Conservation (phyloP, 2,329 filamentous ascomycete genomes). For the Thielaviopsis ethacetica region DNA sequence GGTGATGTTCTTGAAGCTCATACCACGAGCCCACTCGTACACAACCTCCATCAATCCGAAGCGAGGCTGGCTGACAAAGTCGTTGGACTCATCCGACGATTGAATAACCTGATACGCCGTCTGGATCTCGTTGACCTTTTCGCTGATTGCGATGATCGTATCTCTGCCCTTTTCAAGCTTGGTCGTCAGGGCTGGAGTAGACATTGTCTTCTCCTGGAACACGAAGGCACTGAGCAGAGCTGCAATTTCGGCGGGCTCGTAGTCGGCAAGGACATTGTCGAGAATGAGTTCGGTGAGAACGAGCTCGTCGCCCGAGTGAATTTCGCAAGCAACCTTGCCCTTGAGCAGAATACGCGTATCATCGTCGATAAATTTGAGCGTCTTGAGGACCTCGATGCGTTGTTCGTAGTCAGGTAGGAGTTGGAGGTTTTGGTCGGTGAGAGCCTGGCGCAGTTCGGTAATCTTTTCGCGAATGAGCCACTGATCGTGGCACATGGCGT, state of each 20-base stretch:
- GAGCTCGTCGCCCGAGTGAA: slow-evolving; percentile 91
- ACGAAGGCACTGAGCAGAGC: slow-evolving; percentile 87
- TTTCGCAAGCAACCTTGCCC: slow-evolving; percentile 95
- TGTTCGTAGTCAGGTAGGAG: slow-evolving; percentile 94
- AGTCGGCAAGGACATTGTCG: slow-evolving; percentile 89
- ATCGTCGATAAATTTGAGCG: slow-evolving; percentile 82
- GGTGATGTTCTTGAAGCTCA: slow-evolving; percentile 97
- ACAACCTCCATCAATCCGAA: slow-evolving; percentile 96
- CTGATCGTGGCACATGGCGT: slow-evolving; percentile 89
- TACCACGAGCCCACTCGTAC: slow-evolving; percentile 94
- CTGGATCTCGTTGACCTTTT: slow-evolving; percentile 84
- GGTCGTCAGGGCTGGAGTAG: slow-evolving; percentile 62
- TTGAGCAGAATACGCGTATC: slow-evolving; percentile 82
- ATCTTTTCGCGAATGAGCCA: slow-evolving; percentile 96
- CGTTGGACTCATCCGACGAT: slow-evolving; percentile 75
- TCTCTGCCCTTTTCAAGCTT: slow-evolving; percentile 68
- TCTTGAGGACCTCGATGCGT: slow-evolving; percentile 77
- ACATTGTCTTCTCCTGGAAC: slow-evolving; percentile 91
- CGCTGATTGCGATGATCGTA: slow-evolving; percentile 76
- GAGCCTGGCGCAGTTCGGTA: slow-evolving; percentile 64
- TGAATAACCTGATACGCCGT: slow-evolving; percentile 84
- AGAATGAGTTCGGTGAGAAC: slow-evolving; percentile 92
- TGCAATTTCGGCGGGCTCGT: slow-evolving; percentile 91
- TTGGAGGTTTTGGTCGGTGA: slow-evolving; percentile 93
- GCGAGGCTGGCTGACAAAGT: slow-evolving; percentile 71